Base-by-base conservation (phyloP, 306 rosid species). In the Lathyrus tuberosus region DNA sequence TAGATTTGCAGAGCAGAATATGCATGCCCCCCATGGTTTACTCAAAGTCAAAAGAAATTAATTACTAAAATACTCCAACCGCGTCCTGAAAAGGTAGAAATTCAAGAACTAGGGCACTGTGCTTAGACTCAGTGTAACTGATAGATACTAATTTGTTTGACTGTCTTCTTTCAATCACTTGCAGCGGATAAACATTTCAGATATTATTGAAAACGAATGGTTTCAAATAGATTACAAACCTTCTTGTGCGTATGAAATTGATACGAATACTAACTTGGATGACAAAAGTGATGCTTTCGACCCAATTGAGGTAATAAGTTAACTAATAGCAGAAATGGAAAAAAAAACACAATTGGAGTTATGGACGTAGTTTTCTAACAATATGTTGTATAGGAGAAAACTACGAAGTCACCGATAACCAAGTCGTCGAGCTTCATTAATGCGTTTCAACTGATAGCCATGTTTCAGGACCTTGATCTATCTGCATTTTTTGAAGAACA, bases 371-470 rank as follows among this genome's bases (percentile, higher is more conserved):
- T 18, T 48, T 12, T 42, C 56, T 58, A 53, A 82, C 46, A 42
- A 40, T 61, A 8, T 35, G 71, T 60, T 51, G 60, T 62, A 31
- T 77, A 91, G 97, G 92, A 86, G 40, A 79, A 73, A 38, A 43
- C 71, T 24, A 57, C 30, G 47, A 78, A 81, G 67, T 61, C 84
- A 26, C 76, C 35, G 28, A 74, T 80, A 18, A 46, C 86, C 57
- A 88, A 76, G 72, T 83, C 90, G 30, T 58, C 95, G 44, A 91
- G 90, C 79, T 91, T 88, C 82, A 91, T 91, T 65, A 91, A 91
- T 80, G 97, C 97, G 16, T 91, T 91, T 75, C 82, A 83, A 67
- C 69, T 91, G 64, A 91, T 91, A 83, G 95, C 95, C 71, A 88
- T 88, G 95, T 86, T 91, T 67, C 83, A 82, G 30, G 97, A 90